Evolutionary conservation across 306 rosid genomes (phyloP).

Genomic region (Elaeagnus macrophylla): DNA sequence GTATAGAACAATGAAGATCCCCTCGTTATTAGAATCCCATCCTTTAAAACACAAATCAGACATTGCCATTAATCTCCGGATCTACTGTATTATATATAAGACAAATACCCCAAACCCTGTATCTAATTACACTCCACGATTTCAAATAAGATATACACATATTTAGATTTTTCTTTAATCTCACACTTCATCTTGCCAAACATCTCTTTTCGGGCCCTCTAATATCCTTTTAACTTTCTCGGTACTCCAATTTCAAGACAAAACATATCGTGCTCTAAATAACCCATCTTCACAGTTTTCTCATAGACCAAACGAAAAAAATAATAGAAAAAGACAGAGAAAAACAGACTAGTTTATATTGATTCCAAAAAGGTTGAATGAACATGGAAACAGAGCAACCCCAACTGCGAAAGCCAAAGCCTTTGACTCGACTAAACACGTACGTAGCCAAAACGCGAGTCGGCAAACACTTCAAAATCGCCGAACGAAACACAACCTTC

Average conservation of each 20-base stretch:
- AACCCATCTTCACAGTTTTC: neutral
- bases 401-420: slow-evolving; percentile 13
- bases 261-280: no score
- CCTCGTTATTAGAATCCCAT: neutral
- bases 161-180: neutral
- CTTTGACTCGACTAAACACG: slow-evolving; percentile 46
- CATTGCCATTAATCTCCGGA: neutral
- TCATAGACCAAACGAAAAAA: neutral
- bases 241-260: no score
- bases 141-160: neutral
- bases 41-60: neutral
- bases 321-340: neutral
- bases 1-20: neutral
- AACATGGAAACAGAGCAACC: slow-evolving; percentile 37
- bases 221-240: no score
- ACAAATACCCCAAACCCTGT: no score
- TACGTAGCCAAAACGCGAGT: slow-evolving; percentile 38
- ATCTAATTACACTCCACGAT: no score
- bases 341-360: neutral
- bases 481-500: slow-evolving; percentile 71
- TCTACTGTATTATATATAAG: no score
- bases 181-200: no score
- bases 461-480: slow-evolving; percentile 71
- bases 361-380: neutral
- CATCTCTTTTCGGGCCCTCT: no score